Evolutionary conservation across 148 eudicot genomes (phyloP).

Genomic region (Beta vulgaris): DNA sequence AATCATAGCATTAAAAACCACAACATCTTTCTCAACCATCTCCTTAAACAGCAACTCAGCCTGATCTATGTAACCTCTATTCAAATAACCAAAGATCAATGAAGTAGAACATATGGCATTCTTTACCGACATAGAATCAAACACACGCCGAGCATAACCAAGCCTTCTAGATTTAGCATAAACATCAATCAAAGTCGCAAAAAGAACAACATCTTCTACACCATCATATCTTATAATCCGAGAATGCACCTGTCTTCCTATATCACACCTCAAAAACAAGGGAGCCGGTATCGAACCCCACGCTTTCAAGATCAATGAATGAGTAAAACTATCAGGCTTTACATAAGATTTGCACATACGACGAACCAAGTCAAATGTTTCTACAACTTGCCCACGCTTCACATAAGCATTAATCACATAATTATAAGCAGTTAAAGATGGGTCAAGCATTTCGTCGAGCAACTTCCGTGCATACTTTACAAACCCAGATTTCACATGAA

Average conservation of each 20-base stretch:
- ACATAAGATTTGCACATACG: constrained; percentile 33
- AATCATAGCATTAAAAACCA: constrained; percentile 93
- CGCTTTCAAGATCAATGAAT: constrained; percentile 74
- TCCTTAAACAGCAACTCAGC: constrained; percentile 64
- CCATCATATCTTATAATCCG: constrained; percentile 46
- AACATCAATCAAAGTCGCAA: constrained; percentile 58
- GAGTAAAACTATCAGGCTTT: constrained; percentile 74
- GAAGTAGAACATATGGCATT: constrained; percentile 83
- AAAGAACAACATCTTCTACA: constrained; percentile 57
- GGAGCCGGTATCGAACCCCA: constrained; percentile 35
- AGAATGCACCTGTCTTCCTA: constrained; percentile 75
- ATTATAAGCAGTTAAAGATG: constrained; percentile 70
- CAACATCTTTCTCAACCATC: constrained; percentile 63
- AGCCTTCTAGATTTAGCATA: constrained; percentile 74
- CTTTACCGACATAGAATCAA: constrained; percentile 55
- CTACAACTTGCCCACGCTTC: constrained; percentile 36
- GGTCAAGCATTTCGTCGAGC: constrained; percentile 67
- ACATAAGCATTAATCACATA: constrained; percentile 73
- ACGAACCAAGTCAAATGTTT: constrained; percentile 53
- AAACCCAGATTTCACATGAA: constrained; percentile 50
- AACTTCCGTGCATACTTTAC: constrained; percentile 58
- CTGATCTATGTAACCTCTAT: constrained; percentile 43
- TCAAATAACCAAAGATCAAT: constrained; percentile 77
- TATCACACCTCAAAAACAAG: constrained; percentile 13
- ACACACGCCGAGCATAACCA: constrained; percentile 67